Evolutionary conservation across 371 early-diverging fungal genomes (phyloP).

Genomic region (Mucor sp.): DNA sequence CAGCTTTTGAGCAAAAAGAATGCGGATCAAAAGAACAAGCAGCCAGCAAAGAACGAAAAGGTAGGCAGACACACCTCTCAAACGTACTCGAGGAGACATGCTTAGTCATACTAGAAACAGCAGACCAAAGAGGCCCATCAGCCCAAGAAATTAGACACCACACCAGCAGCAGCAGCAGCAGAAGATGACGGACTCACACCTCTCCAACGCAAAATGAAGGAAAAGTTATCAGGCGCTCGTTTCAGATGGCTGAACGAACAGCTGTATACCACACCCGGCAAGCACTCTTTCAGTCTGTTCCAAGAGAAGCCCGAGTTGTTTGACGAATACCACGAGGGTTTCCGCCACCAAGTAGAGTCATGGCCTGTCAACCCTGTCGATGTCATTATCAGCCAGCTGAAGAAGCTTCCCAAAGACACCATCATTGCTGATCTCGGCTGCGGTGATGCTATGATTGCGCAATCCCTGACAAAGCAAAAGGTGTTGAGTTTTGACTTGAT

Average conservation of each 20-base stretch:
- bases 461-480: slow-evolving; percentile 64
- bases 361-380: slow-evolving; percentile 99
- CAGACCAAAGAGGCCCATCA: background rate
- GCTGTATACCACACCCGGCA: slow-evolving; percentile 87
- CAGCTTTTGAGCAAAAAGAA: slow-evolving; percentile 20
- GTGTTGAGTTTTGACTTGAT: slow-evolving; percentile 96
- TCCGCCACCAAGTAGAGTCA: slow-evolving; percentile 88
- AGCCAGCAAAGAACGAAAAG: background rate
- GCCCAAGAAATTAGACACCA: background rate
- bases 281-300: slow-evolving; percentile 77
- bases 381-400: slow-evolving; percentile 75
- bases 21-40: background rate
- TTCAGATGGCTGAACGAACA: slow-evolving; percentile 97
- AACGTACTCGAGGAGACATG: background rate
- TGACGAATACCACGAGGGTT: slow-evolving; percentile 97
- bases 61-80: background rate
- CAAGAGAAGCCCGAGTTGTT: slow-evolving; percentile 86
- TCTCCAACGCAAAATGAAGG: slow-evolving; percentile 84
- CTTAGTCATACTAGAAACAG: background rate
- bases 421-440: slow-evolving; percentile 98
- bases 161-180: background rate
- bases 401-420: slow-evolving; percentile 46
- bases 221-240: slow-evolving; percentile 83
- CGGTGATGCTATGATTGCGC: slow-evolving; percentile 94
- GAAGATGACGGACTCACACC: slow-evolving; percentile 52